Percentiles rank a stretch among this genome's conserved stretches.
These are phyloP conservation scores for Ilex paraguariensis DNA, from an alignment of 305 asterid species.

Conservation along the genomic window DNA sequence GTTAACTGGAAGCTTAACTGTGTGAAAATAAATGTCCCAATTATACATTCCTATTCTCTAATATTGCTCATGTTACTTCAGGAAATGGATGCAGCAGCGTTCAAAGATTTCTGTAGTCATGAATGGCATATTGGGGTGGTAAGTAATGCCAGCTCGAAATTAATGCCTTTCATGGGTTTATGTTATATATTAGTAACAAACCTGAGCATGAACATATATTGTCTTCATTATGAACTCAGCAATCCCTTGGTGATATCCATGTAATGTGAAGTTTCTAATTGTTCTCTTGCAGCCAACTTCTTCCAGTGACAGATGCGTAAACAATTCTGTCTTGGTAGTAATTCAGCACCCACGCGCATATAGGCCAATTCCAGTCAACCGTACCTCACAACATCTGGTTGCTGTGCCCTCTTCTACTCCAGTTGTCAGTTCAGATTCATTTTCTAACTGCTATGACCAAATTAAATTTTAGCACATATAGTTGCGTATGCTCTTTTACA, in stretches of 20 bases:
- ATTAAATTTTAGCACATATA: not conserved
- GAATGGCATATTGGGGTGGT: conserved; percentile 95
- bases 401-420: not conserved
- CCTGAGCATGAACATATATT: not conserved
- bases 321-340: conserved; percentile 60
- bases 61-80: conserved; percentile 20
- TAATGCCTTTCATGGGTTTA: not conserved
- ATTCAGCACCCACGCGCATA: conserved; percentile 66
- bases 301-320: conserved; percentile 34
- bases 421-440: not conserved
- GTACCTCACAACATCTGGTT: conserved; percentile 10
- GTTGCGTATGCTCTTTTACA: not conserved
- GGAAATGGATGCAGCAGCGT: conserved; percentile 89
- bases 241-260: not conserved
- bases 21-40: not conserved
- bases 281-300: conserved; percentile 54
- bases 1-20: not conserved
- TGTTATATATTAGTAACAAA: not conserved
- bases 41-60: not conserved
- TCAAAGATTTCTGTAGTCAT: conserved; percentile 53
- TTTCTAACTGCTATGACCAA: conserved; percentile 4
- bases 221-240: not conserved
- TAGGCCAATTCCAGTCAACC: conserved; percentile 19
- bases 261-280: not conserved
- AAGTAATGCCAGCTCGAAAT: conserved; percentile 16